Base-by-base conservation (phyloP, 2,329 filamentous ascomycete species). In the Mycosphaerella sp. region DNA sequence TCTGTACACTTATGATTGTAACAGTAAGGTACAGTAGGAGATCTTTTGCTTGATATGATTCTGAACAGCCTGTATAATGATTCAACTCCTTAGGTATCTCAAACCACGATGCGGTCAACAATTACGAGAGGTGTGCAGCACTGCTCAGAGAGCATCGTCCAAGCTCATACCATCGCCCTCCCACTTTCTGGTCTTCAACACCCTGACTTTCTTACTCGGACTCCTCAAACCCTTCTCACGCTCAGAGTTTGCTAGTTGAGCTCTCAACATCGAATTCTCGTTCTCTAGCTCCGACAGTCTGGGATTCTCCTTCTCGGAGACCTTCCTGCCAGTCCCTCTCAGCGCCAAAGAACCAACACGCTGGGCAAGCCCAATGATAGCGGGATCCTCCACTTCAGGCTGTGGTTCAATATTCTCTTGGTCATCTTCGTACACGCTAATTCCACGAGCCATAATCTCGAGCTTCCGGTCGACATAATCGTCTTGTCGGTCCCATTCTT, bases 401-500 rank as follows among this genome's bases (percentile, higher is more conserved):
- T 41, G 45, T 21, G 39, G 45, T 8, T 30, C 41, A 14, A 44
- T 30, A 5, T 50, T 50, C 41, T 50, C 42, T 13, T 53, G 46
- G 36, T 53, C 64, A 51, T 75, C 72, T 54, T 74, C 74, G 45
- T 68, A 71, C 6, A 75, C 64, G 41, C 68, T 64, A 61, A 76
- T 72, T 8, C 78, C 77, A 46, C 79, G 73, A 49, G 81, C 78
- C 30, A 87, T 71, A 17, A 89, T 77, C 53, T 89, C 91, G 6
- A 95, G 78, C 71, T 98, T 98, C 59, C 81, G 81, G 67, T 97
- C 90, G 65, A 93, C 79, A 68, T 94, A 88, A 66, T 87, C 87
- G 54, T 95, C 89, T 46, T 83, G 82, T 40, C 82, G 80, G 61
- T 94, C 89, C 49, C 73, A 64, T 68, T 96, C 89, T 4, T 85